Conservation (phyloP, 495 filamentous ascomycete genomes). For the Penicillium simplicissimum region DNA sequence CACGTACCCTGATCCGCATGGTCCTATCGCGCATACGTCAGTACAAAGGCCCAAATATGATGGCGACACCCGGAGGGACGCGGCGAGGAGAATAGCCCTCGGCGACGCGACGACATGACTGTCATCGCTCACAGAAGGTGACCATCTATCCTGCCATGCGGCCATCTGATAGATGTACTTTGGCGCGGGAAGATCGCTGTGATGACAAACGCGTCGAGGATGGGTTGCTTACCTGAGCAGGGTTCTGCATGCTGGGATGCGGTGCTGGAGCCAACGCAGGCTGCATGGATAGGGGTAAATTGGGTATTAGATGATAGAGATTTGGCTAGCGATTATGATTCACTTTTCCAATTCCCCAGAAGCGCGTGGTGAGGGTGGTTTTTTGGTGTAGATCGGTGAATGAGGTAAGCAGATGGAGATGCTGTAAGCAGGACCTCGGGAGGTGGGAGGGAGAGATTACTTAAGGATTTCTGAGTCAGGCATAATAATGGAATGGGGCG, state of each 20-base stretch:
- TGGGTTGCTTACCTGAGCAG: conserved; percentile 55
- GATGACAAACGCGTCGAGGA: conserved; percentile 47
- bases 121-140: background rate
- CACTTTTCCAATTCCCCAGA: conserved; percentile 14
- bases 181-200: conserved; percentile 35
- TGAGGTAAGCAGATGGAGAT: conserved; percentile 47
- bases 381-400: conserved; percentile 23
- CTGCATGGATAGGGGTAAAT: conserved; percentile 45
- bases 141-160: conserved; percentile 9
- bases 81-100: conserved; percentile 7
- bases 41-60: conserved; percentile 9
- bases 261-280: conserved; percentile 58
- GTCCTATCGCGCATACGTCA: conserved; percentile 36
- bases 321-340: conserved; percentile 6
- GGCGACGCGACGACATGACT: conserved; percentile 21
- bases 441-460: conserved; percentile 23
- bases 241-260: conserved; percentile 56
- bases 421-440: conserved; percentile 29
- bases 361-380: conserved; percentile 17
- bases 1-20: conserved; percentile 56
- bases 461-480: conserved; percentile 23
- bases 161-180: conserved; percentile 21
- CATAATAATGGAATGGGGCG: conserved; percentile 3
- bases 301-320: background rate
- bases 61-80: background rate